Conservation (phyloP, 768 basidiomycete species). For the Suillus discolor region DNA sequence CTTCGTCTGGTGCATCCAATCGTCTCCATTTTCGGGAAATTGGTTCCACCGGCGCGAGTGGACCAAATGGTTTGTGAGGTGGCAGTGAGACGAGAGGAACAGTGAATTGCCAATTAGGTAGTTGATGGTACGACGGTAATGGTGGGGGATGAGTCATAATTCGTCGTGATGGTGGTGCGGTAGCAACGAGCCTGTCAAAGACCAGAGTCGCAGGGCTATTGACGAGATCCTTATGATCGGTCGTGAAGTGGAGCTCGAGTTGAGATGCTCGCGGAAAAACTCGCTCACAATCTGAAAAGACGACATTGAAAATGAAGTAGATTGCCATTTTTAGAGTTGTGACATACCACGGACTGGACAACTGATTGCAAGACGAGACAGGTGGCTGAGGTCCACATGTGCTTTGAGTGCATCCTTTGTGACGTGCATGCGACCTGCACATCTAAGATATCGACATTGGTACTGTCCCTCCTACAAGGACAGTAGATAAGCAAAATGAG, state of each 20-base stretch:
- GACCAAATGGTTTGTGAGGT: neutral
- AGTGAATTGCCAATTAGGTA: neutral
- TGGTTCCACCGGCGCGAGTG: slow-evolving; percentile 9
- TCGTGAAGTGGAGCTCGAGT: slow-evolving; percentile 27
- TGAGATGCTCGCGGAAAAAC: slow-evolving; percentile 28
- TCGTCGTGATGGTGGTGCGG: slow-evolving; percentile 16
- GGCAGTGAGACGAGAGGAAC: neutral
- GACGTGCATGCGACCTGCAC: slow-evolving; percentile 28
- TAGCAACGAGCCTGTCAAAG: slow-evolving; percentile 23
- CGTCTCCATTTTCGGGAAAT: slow-evolving; percentile 36
- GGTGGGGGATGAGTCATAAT: slow-evolving; percentile 12
- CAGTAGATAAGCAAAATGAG: neutral
- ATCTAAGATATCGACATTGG: slow-evolving; percentile 26
- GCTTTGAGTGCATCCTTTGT: slow-evolving; percentile 21
- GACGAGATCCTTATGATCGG: slow-evolving; percentile 24
- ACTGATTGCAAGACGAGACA: slow-evolving; percentile 29
- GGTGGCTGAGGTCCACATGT: slow-evolving; percentile 33
- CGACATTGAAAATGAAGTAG: slow-evolving; percentile 10
- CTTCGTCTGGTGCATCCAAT: slow-evolving; percentile 26
- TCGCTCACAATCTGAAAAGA: slow-evolving; percentile 24
- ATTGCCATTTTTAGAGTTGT: neutral
- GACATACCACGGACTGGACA: slow-evolving; percentile 30
- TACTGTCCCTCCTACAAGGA: slow-evolving; percentile 28
- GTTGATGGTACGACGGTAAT: slow-evolving; percentile 13
- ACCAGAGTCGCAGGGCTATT: slow-evolving; percentile 12